Conservation (phyloP, 495 filamentous ascomycete species). For the Aspergillus sparsus region DNA sequence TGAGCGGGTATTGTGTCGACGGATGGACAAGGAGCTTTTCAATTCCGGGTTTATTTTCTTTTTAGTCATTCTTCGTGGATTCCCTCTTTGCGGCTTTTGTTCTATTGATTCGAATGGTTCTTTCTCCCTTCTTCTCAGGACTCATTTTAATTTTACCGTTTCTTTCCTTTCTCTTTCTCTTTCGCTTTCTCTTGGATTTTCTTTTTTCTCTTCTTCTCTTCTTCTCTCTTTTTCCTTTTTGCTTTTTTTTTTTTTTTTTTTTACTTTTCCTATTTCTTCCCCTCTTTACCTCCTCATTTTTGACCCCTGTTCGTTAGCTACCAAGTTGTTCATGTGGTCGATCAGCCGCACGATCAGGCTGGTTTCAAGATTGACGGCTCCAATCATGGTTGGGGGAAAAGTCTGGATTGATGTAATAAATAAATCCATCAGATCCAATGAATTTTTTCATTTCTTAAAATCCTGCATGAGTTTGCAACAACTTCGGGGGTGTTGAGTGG, state of each 20-base stretch:
- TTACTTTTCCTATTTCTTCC: conserved; percentile 21
- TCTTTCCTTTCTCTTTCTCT: conserved; percentile 5
- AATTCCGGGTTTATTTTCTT: conserved; percentile 22
- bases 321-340: conserved; percentile 20
- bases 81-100: conserved; percentile 18
- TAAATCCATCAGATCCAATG: conserved; percentile 29
- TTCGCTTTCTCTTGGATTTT: conserved; percentile 21
- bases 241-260: conserved; percentile 14
- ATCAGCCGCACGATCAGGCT: conserved; percentile 36
- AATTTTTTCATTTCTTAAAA: conserved; percentile 22
- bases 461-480: conserved; percentile 17
- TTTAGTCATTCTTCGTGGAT: conserved; percentile 20
- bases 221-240: conserved; percentile 21
- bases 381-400: conserved; percentile 30
- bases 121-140: too few species aligned
- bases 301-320: conserved; percentile 23
- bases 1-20: conserved; percentile 24
- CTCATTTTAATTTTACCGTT: conserved; percentile 13
- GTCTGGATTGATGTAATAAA: conserved; percentile 14
- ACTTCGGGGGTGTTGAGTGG: conserved; percentile 30
- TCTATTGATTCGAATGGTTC: background rate
- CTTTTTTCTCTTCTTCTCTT: background rate
- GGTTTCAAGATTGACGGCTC: conserved; percentile 30
- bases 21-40: conserved; percentile 14
- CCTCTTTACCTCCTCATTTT: background rate